Conservation (phyloP, 257 asterid genomes). For the Echites panduratus region DNA sequence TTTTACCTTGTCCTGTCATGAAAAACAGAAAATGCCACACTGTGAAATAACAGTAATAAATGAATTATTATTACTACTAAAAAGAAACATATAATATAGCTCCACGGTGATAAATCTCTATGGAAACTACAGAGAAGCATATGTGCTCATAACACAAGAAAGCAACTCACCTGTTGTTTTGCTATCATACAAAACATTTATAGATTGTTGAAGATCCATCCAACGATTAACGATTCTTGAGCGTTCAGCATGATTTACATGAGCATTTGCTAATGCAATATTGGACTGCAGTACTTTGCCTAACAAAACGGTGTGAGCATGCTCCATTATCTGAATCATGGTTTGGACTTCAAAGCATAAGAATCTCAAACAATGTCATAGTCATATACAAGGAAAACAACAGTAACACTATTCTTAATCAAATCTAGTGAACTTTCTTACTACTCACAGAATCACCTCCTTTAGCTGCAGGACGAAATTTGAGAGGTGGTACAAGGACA, state of each 20-base stretch:
- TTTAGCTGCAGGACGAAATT: constrained; percentile 84
- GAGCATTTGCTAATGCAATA: constrained; percentile 70
- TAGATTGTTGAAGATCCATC: constrained; percentile 92
- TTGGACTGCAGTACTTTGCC: constrained; percentile 79
- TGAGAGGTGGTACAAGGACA: constrained; percentile 74
- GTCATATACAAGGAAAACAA: background rate
- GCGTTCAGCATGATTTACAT: constrained; percentile 41
- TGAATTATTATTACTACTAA: too few relatives aligned
- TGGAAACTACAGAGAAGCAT: background rate
- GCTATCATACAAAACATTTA: constrained; percentile 70
- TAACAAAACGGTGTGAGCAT: constrained; percentile 72
- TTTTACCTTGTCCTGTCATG: constrained; percentile 56
- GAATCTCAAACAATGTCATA: constrained; percentile 4
- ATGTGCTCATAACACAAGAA: background rate
- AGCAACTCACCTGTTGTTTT: constrained; percentile 64
- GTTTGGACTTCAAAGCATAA: background rate
- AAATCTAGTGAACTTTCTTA: constrained; percentile 9
- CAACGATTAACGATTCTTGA: constrained; percentile 56
- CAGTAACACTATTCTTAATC: background rate
- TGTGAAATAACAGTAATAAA: background rate
- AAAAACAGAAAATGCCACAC: constrained; percentile 9
- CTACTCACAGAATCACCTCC: constrained; percentile 83
- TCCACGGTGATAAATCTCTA: background rate
- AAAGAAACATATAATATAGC: background rate
- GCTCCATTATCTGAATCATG: constrained; percentile 78